Base-by-base conservation (phyloP, 2,329 filamentous ascomycete genomes). In the Boeremia exigua region DNA sequence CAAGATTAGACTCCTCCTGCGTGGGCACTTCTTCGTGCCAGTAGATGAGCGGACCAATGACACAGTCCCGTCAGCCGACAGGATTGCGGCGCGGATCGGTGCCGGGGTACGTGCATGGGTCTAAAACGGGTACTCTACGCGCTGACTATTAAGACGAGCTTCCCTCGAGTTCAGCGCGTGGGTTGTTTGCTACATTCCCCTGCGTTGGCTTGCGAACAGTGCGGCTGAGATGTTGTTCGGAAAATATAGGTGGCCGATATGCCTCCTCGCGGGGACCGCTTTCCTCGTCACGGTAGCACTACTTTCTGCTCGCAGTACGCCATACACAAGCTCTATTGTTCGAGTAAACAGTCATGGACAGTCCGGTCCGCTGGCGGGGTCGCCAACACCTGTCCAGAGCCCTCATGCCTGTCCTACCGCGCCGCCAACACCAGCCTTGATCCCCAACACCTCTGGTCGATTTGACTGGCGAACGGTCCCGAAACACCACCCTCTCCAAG, bases 401-500 rank as follows among this genome's bases (percentile, higher is more conserved):
- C 54, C 54, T 17, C 55, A 56, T 59, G 42, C 39, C 27, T 63
- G 61, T 19, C 62, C 59, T 3, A 53, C 43, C n/a, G n/a, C 14
- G 8, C 55, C 61, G 7, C 61, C 61, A 17, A 45, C 17, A 15
- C 48, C 59, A 36, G 55, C 42, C 14, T 15, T 59, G n/a, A 50
- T 10, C 10, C 58, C 62, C 17, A 34, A 63, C 15, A 61, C 51
- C 8, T 47, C 59, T 48, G 56, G 54, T 30, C 50, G 52, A 17
- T 60, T 65, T 40, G 23, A 63, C 38, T 65, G 59, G 62, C 60
- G 61, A 53, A 36, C 53, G 2, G 52, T 65, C 19, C 25, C 25
- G 9, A 56, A 6, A 7, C 59, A 58, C 32, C 38, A 62, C 28
- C 48, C 60, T 10, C 27, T 63, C 23, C 37, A 56, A 9, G 25